These are phyloP conservation scores for Ulota crispa DNA, from an alignment of 225 moss, liverwort and hornwort genomes.

Conservation along the genomic window DNA sequence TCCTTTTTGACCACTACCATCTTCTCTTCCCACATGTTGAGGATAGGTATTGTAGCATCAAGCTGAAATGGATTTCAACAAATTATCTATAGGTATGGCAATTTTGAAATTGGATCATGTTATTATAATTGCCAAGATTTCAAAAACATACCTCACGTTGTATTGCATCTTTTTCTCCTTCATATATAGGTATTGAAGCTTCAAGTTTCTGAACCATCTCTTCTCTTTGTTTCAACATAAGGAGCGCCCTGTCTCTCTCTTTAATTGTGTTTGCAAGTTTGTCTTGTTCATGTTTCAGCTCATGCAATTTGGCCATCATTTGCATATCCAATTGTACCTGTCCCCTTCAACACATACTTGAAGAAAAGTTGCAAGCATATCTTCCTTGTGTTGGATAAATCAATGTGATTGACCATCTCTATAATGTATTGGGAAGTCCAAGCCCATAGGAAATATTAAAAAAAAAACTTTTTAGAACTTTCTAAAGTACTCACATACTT, in stretches of 20 bases:
- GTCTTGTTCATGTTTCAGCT: conserved; percentile 74
- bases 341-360: not conserved
- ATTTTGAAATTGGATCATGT: not conserved
- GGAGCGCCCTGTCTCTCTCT: conserved; percentile 62
- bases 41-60: not conserved
- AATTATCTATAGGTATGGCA: not conserved
- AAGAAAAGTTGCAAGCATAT: not conserved
- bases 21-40: conserved; percentile 26
- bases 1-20: conserved; percentile 6
- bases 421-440: not conserved
- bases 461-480: not conserved
- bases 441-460: not conserved
- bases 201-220: conserved; percentile 49
- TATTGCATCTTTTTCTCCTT: conserved; percentile 51
- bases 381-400: not conserved
- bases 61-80: conserved; percentile 17
- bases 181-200: conserved; percentile 49
- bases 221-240: conserved; percentile 58
- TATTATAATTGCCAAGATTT: not conserved
- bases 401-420: not conserved
- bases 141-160: conserved; percentile 51
- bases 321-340: conserved; percentile 92
- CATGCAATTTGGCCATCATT: conserved; percentile 63
- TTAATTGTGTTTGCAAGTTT: conserved; percentile 54
- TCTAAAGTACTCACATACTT: not conserved